Base-by-base conservation (phyloP, 1,139 yeast genomes). In the Zhuliangozyma blackwelliae region DNA sequence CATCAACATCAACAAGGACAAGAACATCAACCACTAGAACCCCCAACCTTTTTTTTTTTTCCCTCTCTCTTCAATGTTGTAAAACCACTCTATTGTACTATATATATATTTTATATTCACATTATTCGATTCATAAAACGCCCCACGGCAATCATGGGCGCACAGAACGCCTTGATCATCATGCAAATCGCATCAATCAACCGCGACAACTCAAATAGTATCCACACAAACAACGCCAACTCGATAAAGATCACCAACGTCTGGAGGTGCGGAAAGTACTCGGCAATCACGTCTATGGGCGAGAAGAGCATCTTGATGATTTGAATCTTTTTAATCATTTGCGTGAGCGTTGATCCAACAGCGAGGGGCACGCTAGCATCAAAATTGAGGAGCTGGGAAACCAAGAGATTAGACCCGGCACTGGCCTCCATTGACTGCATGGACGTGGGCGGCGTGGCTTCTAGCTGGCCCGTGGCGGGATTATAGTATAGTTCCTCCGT, bases 101-200 rank as follows among this genome's bases (percentile, higher is more conserved):
- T 22, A 38, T 32, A 32, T 28, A 35, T 31, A 26, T 21, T 12
- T 2, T 27, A 16, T 28, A 13, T 22, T 35, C 34, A 59, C 59
- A 68, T 63, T 27, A 68, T 59, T 37, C 66, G 54, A 47, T 68
- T 68, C 73, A 69, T 65, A 41, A 69, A 61, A 38, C 68, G 46
- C 3, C 75, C 75, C 52, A 69, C 55, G 4, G 75, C 75, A 20
- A 69, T 68, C 68, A 70, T 65, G 5, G 75, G 76, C 2, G 75
- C 72, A 57, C 75, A 70, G 6, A 70, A 51, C 0, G 76, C 74
- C 42, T 65, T 65, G 10, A 70, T 64, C 60, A 68, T 67, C 72
- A 68, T 65, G 46, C 75, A 69, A 27, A 70, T 45, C 1, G 75
- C 75, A 48, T 69, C 74, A 5, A 70, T 57, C 43, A 70, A 57